Evolutionary conservation across 139 green algal species (phyloP), one percentile per base, ranked within the genome.

Genomic region (Tetradesmus lagerheimii): DNA sequence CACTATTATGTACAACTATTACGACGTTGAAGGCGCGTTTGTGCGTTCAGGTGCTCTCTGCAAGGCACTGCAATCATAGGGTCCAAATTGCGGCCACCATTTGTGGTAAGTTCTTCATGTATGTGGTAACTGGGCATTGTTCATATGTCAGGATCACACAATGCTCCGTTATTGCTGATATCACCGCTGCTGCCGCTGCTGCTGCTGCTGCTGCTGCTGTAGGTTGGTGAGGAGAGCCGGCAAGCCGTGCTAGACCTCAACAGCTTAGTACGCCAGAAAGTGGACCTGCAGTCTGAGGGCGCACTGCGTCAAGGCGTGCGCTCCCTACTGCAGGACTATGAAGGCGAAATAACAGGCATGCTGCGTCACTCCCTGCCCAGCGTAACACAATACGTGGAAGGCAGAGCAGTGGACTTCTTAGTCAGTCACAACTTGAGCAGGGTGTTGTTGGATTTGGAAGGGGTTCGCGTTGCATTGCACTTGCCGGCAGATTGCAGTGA

Each of bases 401-500:
- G 57, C 16, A 20, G 62, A 43, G 83, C 83, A 15, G 75, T 29
- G 2, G 83, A 88, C 25, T 88, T 88, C 15, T 64, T 88, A 64
- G 47, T 88, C 27, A 64, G 62, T 43, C 83, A 88, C 64, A 88
- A 88, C 83, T 18, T 88, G 29, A 66, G 37, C 62, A 83, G 37
- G 53, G 84, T 93, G 57, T n/a, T 90, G 29, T 53, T 83, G 29
- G 91, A 90, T 43, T 37, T 92, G n/a, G 74, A 89, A 16, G 84
- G 41, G 0, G 50, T 94, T 74, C 89, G 91, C 25, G 88, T 90
- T 20, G 87, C 71, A 18, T 37, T 94, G 35, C 84, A 89, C 16
- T 84, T 91, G 23, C 93, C 93, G 2, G 57, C 90, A 20, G 76
- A 66, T 37, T 95, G 93, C 83, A 76, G 35, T 20, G 82, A 62